These are phyloP conservation scores for Lepidium campestre DNA, from an alignment of 441 rosid genomes.

Conservation along the genomic window DNA sequence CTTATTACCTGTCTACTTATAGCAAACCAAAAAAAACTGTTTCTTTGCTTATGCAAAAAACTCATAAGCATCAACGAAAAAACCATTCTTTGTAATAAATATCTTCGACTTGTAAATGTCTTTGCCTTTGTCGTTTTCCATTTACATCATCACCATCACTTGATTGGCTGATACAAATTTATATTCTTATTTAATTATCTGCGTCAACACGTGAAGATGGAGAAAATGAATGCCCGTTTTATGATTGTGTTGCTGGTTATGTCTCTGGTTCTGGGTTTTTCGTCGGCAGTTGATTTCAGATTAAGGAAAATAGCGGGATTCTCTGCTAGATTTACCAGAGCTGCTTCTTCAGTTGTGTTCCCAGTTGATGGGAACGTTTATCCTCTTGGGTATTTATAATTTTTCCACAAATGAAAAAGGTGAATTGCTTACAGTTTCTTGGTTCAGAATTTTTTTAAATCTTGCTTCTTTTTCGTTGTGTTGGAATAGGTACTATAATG, in stretches of 20 bases:
- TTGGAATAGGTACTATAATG: conserved; percentile 57
- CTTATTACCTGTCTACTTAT: conserved; percentile 19
- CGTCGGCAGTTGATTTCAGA: conserved; percentile 33
- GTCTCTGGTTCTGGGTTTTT: conserved; percentile 30
- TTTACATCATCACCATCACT: conserved; percentile 18
- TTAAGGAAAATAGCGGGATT: conserved; percentile 33
- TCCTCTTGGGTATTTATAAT: conserved; percentile 52
- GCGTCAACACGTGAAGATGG: conserved; percentile 25
- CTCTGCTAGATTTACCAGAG: conserved; percentile 34
- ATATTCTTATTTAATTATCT: not conserved
- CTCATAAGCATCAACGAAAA: not conserved
- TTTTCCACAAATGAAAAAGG: not conserved
- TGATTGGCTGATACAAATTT: conserved; percentile 22
- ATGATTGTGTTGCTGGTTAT: conserved; percentile 19
- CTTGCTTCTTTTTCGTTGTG: not conserved
- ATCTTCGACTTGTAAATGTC: conserved; percentile 19
- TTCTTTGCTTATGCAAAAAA: conserved; percentile 11
- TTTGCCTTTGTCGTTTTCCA: conserved; percentile 14
- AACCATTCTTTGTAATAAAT: conserved; percentile 19
- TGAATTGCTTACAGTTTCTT: not conserved
- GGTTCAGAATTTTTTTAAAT: not conserved
- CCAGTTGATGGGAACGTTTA: conserved; percentile 69
- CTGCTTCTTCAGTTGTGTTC: conserved; percentile 60
- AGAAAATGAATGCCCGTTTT: conserved; percentile 23
- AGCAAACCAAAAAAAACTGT: not conserved